Base-by-base conservation (phyloP, 2,329 filamentous ascomycete species). In the Grosmannia serpens region DNA sequence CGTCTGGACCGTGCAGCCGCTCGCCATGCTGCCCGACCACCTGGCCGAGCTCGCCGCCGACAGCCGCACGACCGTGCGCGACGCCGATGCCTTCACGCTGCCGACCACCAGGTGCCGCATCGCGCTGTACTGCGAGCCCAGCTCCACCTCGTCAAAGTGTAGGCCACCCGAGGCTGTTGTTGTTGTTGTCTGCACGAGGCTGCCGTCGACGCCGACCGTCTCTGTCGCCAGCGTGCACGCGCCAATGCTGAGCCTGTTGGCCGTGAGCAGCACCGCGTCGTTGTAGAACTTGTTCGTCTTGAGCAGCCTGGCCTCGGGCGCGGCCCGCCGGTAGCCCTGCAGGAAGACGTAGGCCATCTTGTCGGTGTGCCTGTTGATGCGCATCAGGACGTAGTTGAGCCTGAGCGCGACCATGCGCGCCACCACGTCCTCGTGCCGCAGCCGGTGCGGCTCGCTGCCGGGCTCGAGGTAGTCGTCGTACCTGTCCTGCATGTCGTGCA, bases 381-480 rank as follows among this genome's bases (percentile, higher is more conserved):
- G 65, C 20, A 71, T 65, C 10, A 71, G 61, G 24, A 66, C 62
- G 56, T 71, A 71, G 64, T 71, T 69, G 65, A 71, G 65, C 17
- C 62, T 64, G 11, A 63, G 49, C 22, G 27, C 47, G 22, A 69
- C 49, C 65, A 70, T 63, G 50, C 63, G 53, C 15, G 57, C 49
- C 29, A 70, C 41, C 10, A 71, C 53, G 1, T 59, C 50, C 35
- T 57, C 57, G 61, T 69, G 60, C 29, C 57, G 65, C n/a, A 70
- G 64, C 1, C 58, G 22, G 53, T 71, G 69, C 8, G 69, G 69
- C 63, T 71, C 69, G 31, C 50, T 61, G 2, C 69, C 67, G 2
- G 65, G 62, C 4, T 46, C 29, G 10, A 58, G 35, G 44, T 65
- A 70, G 33, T 54, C n/a, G 56, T 70, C 69, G 1, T 6, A 1